phyloP scores from a whole-genome alignment of 495 filamentous ascomycete genomes.

The Thermochaetoides thermophila region DNA sequence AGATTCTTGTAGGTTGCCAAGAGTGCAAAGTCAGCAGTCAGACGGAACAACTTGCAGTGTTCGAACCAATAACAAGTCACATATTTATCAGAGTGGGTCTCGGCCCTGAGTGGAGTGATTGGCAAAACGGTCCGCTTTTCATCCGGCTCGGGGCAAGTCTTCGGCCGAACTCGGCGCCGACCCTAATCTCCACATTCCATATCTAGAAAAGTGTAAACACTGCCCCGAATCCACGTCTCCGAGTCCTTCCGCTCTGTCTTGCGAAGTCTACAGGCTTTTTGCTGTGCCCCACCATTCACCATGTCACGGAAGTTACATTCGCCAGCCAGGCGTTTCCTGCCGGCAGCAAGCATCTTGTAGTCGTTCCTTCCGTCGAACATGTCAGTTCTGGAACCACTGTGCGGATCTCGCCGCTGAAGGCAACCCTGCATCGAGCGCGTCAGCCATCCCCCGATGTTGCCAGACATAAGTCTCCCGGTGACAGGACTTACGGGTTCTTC shows the following conservation, averaged over 20 bases:
- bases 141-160: no score
- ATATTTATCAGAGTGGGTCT: no score
- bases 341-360: not conserved
- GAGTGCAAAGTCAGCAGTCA: not conserved
- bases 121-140: no score
- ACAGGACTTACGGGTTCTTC: constrained; percentile 12
- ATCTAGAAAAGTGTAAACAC: no score
- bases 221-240: no score
- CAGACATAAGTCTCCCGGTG: not conserved
- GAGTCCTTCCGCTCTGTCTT: no score
- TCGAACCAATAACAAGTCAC: no score
- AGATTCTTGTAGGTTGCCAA: no score
- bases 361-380: constrained; percentile 1
- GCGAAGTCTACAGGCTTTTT: no score
- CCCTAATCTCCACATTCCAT: no score
- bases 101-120: no score
- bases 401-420: constrained; percentile 6
- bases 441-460: not conserved
- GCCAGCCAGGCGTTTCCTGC: constrained; percentile 1
- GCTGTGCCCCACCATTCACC: not conserved
- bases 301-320: constrained; percentile 3
- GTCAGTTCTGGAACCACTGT: not conserved
- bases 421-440: not conserved
- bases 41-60: not conserved
- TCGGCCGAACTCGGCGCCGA: no score